phyloP scores from a whole-genome alignment of 495 filamentous ascomycete genomes.

The Penicillium cinerascens region DNA sequence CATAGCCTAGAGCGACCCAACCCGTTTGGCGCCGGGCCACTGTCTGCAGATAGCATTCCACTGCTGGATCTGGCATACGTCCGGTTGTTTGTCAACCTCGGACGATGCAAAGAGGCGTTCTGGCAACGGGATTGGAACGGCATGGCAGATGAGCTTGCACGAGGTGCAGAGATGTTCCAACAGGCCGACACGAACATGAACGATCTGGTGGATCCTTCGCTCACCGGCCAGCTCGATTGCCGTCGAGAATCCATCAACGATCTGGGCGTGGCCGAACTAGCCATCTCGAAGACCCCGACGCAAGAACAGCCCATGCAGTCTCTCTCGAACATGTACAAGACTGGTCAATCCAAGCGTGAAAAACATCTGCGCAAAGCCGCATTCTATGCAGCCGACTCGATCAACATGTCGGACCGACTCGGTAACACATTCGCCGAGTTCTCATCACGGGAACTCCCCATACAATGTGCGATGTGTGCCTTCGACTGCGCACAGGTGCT shows the following conservation, averaged over 20 bases:
- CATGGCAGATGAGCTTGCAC: slow-evolving; percentile 86
- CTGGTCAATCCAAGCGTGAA: slow-evolving; percentile 63
- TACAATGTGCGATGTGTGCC: slow-evolving; percentile 88
- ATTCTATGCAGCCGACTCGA: slow-evolving; percentile 89
- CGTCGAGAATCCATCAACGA: slow-evolving; percentile 40
- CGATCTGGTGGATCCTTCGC: slow-evolving; percentile 32
- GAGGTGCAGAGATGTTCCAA: slow-evolving; percentile 71
- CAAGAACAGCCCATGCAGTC: slow-evolving; percentile 36
- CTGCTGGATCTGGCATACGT: slow-evolving; percentile 94
- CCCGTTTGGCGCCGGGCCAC: slow-evolving; percentile 79
- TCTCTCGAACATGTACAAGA: slow-evolving; percentile 32
- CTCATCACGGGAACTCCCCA: slow-evolving; percentile 81
- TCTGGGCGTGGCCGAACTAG: slow-evolving; percentile 39
- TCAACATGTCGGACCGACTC: slow-evolving; percentile 83
- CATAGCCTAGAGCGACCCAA: slow-evolving; percentile 89
- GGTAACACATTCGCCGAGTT: slow-evolving; percentile 85
- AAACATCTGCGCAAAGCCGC: slow-evolving; percentile 89
- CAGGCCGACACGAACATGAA: slow-evolving; percentile 55
- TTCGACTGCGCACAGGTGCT: slow-evolving; percentile 97
- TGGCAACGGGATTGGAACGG: slow-evolving; percentile 93
- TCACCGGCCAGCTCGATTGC: slow-evolving; percentile 22
- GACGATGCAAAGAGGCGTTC: slow-evolving; percentile 86
- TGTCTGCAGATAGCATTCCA: slow-evolving; percentile 92
- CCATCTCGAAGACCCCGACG: slow-evolving; percentile 42
- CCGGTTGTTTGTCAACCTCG: slow-evolving; percentile 87